phyloP scores from a whole-genome alignment of 805 yeast species.

The Monosporozyma aquatica region DNA sequence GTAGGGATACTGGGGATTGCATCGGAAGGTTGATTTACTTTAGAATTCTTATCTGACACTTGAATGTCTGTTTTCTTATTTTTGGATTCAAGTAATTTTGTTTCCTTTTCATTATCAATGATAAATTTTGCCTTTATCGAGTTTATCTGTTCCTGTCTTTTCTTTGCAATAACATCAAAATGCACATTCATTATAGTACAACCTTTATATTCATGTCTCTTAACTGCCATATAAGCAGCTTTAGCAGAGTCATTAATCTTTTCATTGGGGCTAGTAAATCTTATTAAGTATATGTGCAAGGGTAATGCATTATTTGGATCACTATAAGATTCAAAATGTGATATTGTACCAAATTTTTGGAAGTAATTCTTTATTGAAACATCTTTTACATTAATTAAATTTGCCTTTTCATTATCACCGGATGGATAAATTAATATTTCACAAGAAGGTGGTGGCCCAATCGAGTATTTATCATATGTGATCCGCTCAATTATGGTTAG shows the following conservation, averaged over 20 bases:
- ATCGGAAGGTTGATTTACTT: too few relatives aligned
- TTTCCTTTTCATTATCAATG: constrained; percentile 25
- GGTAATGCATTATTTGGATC: constrained; percentile 77
- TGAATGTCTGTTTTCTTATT: too few relatives aligned
- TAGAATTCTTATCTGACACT: too few relatives aligned
- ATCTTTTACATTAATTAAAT: constrained; percentile 11
- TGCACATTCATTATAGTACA: constrained; percentile 42
- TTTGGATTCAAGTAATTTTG: background rate
- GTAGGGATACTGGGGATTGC: too few relatives aligned
- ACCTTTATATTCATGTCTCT: constrained; percentile 33
- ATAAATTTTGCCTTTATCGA: constrained; percentile 24
- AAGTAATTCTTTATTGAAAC: constrained; percentile 40
- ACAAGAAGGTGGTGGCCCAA: constrained; percentile 65
- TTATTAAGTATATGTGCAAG: constrained; percentile 57
- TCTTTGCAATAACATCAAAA: constrained; percentile 45
- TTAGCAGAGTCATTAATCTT: constrained; percentile 41
- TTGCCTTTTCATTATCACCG: constrained; percentile 6
- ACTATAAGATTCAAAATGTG: constrained; percentile 46
- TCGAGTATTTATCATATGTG: constrained; percentile 58
- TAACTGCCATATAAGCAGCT: constrained; percentile 39
- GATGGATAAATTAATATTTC: constrained; percentile 63
- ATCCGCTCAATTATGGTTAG: constrained; percentile 22
- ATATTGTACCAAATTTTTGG: constrained; percentile 53
- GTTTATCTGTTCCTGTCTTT: constrained; percentile 32
- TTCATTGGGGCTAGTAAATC: constrained; percentile 48